phyloP scores from a whole-genome alignment of 805 yeast species.

The Kodamaea kaohsiungensis region DNA sequence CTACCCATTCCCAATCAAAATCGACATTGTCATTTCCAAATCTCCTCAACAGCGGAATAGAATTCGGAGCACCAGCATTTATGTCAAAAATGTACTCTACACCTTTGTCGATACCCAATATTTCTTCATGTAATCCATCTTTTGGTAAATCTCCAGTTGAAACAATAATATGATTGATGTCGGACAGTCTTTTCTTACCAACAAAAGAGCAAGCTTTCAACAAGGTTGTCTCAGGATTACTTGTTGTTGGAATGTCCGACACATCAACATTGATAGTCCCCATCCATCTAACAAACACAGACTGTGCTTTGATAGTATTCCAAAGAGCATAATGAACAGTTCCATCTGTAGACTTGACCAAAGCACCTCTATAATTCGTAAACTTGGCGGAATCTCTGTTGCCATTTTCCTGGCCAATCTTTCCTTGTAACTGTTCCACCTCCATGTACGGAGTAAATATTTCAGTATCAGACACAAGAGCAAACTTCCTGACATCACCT shows the following conservation, averaged over 20 bases:
- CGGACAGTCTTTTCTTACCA: neutral
- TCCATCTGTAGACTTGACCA: neutral
- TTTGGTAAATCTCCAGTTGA: constrained; percentile 23
- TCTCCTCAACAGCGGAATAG: constrained; percentile 37
- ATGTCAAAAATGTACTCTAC: neutral
- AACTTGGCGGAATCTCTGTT: neutral
- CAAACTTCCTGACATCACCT: constrained; percentile 1
- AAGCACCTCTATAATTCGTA: constrained; percentile 2
- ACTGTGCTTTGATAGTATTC: neutral
- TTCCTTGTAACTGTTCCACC: constrained; percentile 1
- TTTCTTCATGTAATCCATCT: neutral
- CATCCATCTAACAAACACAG: constrained; percentile 1
- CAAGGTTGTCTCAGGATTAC: neutral
- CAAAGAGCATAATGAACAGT: neutral
- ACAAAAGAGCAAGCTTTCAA: neutral
- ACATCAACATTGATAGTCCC: neutral
- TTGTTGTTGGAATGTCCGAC: neutral
- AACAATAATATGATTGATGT: constrained; percentile 24
- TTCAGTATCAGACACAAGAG: neutral
- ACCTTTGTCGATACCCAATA: neutral
- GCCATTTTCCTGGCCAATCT: neutral
- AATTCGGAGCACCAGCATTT: neutral
- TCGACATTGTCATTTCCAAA: constrained; percentile 27
- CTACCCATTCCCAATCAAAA: constrained; percentile 40
- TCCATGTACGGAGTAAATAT: neutral